Conservation (phyloP, 768 basidiomycete species). For the Leccinum imitatum region DNA sequence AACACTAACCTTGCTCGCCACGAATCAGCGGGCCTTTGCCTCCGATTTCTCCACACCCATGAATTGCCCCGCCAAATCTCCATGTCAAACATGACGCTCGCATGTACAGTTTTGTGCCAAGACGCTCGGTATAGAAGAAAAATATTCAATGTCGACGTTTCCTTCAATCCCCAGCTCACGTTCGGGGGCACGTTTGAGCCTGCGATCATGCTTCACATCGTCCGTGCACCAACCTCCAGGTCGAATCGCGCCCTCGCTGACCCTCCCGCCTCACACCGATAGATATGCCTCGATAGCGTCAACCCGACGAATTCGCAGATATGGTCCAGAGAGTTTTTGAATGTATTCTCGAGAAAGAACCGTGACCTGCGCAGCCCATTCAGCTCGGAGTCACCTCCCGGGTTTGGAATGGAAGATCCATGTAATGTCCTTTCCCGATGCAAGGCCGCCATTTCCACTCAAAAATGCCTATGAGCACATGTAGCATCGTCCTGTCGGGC, state of each 20-base stretch:
- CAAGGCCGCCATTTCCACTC: neutral
- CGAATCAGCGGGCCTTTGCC: conserved; percentile 29
- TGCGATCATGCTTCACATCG: conserved; percentile 57
- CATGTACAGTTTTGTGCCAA: conserved; percentile 48
- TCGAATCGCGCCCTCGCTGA: no score
- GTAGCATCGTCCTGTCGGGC: neutral
- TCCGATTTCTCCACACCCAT: conserved; percentile 47
- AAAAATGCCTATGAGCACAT: neutral
- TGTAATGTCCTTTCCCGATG: neutral
- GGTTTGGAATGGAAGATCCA: neutral
- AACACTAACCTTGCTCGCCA: neutral
- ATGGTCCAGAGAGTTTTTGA: conserved; percentile 54
- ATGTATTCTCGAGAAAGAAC: neutral
- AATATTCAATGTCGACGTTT: neutral
- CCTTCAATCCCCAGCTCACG: neutral
- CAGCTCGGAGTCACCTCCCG: neutral
- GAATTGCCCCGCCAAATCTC: neutral
- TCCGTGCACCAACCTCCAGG: conserved; percentile 34
- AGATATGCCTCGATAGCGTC: conserved; percentile 62
- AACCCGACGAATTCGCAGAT: conserved; percentile 43
- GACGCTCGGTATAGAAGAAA: conserved; percentile 31
- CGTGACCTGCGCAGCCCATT: no score
- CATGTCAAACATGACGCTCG: neutral
- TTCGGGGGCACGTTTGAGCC: conserved; percentile 58
- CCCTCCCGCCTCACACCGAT: neutral